phyloP scores from a whole-genome alignment of 345 rosid genomes.

The Toxicodendron radicans region DNA sequence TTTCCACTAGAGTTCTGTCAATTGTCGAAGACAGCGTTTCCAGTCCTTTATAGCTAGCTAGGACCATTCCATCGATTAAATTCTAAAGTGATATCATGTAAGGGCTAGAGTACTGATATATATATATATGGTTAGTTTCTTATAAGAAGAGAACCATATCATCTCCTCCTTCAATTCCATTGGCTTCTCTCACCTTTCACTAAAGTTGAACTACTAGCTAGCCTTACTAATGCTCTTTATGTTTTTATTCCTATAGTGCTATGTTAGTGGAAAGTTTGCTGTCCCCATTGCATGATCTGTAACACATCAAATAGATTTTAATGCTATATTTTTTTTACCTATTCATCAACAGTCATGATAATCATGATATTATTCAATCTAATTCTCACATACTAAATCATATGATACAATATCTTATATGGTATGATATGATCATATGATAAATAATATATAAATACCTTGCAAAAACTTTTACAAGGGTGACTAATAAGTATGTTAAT shows the following conservation, averaged over 20 bases:
- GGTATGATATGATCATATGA: not conserved
- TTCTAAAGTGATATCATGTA: too few relatives aligned
- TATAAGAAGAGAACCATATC: not conserved
- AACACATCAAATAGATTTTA: not conserved
- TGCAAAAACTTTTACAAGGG: not conserved
- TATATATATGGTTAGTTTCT: too few relatives aligned
- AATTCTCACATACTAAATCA: not conserved
- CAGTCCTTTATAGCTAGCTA: not conserved
- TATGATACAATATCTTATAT: not conserved
- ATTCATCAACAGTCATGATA: not conserved
- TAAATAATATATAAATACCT: not conserved
- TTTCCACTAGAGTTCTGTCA: slow-evolving; percentile 6
- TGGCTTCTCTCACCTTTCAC: slow-evolving; percentile 5
- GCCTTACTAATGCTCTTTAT: not conserved
- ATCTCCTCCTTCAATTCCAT: slow-evolving; percentile 6
- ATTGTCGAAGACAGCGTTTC: not conserved
- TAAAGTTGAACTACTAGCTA: not conserved
- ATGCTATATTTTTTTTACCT: not conserved
- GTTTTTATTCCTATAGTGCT: not conserved
- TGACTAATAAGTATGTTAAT: not conserved
- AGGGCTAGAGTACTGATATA: too few relatives aligned
- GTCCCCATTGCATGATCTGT: slow-evolving; percentile 1
- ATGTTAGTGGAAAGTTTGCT: not conserved
- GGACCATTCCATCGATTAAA: not conserved
- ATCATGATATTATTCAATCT: too few relatives aligned